Evolutionary conservation across 2,329 filamentous ascomycete genomes (phyloP).

Genomic region (Drechslera avenae): DNA sequence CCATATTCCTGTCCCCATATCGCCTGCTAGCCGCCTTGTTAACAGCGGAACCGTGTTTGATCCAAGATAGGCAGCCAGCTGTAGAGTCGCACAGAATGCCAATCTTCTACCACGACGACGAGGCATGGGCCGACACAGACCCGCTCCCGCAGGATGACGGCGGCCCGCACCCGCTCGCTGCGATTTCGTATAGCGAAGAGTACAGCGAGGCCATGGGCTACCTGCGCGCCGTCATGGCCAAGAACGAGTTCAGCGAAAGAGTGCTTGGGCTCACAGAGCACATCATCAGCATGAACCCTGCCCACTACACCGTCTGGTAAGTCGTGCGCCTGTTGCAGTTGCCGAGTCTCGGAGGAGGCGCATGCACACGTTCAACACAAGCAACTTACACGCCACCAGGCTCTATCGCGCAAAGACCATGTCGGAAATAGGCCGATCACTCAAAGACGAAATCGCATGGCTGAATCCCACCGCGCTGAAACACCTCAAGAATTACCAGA

Average conservation of each 20-base stretch:
- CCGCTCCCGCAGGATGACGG: slow-evolving; percentile 86
- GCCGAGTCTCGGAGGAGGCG: slow-evolving; percentile 6
- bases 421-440: slow-evolving; percentile 66
- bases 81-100: slow-evolving; percentile 25
- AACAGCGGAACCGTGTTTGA: background rate
- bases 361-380: background rate
- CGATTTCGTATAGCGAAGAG: slow-evolving; percentile 86
- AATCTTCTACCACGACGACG: slow-evolving; percentile 65
- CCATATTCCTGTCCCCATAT: slow-evolving; percentile 18
- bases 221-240: slow-evolving; percentile 89
- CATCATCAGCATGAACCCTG: slow-evolving; percentile 90
- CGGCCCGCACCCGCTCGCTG: slow-evolving; percentile 75
- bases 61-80: background rate
- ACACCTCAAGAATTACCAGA: slow-evolving; percentile 98
- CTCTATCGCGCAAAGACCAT: slow-evolving; percentile 87
- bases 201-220: slow-evolving; percentile 94
- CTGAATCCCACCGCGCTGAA: slow-evolving; percentile 80
- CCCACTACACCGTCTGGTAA: slow-evolving; percentile 96
- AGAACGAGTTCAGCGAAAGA: slow-evolving; percentile 79
- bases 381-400: slow-evolving; percentile 48
- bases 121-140: slow-evolving; percentile 80
- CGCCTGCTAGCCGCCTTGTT: slow-evolving; percentile 15
- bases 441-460: slow-evolving; percentile 79
- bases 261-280: slow-evolving; percentile 82
- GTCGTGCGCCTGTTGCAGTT: slow-evolving; percentile 19